A percentile compares a stretch with the other conserved stretches of the same genome.
phyloP scores from a whole-genome alignment of 805 yeast species.

The Hanseniaspora valbyensis region DNA sequence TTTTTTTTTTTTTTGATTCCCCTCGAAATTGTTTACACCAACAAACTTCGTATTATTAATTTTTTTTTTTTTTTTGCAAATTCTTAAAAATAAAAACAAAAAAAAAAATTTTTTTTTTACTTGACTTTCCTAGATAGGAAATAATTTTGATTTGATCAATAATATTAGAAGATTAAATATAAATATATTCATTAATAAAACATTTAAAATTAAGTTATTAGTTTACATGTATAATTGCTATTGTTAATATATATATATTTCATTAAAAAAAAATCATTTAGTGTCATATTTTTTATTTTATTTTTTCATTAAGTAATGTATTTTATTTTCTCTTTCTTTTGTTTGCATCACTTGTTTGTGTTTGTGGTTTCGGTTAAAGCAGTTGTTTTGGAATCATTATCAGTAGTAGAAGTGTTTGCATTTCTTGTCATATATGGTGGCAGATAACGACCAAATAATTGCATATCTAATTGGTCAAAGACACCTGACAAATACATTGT shows the following conservation, averaged over 20 bases:
- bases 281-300: neutral
- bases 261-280: no score
- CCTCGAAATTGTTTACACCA: conserved; percentile 1
- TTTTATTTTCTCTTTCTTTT: no score
- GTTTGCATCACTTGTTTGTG: neutral
- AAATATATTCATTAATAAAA: no score
- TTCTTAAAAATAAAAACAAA: neutral
- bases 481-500: conserved; percentile 59
- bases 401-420: neutral
- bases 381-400: neutral
- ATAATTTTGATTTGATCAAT: no score
- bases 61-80: no score
- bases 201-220: no score
- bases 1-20: neutral
- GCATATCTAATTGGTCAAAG: conserved; percentile 75
- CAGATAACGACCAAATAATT: conserved; percentile 67
- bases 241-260: no score
- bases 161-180: no score
- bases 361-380: neutral
- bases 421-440: conserved; percentile 64
- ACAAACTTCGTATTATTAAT: no score
- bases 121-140: neutral
- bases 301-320: neutral
- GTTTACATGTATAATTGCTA: no score
- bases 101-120: neutral